Evolutionary conservation across 164 flowering plant species (phyloP).

Genomic region (Echeveria elegans): DNA sequence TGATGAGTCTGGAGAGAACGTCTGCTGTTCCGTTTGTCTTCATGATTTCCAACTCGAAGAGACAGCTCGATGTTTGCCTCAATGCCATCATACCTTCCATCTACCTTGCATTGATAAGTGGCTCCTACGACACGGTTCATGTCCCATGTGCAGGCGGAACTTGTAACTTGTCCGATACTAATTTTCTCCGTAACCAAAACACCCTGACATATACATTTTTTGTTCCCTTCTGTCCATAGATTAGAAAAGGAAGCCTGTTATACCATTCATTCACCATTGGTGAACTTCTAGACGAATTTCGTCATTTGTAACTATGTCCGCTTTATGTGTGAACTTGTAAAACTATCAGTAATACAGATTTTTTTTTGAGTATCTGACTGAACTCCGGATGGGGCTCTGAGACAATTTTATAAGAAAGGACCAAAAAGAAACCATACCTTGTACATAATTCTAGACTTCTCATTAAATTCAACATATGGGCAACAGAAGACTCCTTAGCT

Average conservation of each 20-base stretch:
- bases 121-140: not conserved
- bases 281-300: too few species aligned
- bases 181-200: not conserved
- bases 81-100: not conserved
- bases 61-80: not conserved
- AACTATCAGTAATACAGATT: too few species aligned
- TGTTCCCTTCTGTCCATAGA: not conserved
- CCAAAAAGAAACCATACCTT: too few species aligned
- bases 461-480: too few species aligned
- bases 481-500: too few species aligned
- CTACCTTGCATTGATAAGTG: not conserved
- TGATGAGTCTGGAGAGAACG: not conserved
- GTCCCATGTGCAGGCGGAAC: not conserved
- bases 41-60: not conserved
- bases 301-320: too few species aligned
- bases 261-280: too few species aligned
- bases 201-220: not conserved
- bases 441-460: too few species aligned
- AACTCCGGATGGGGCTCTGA: too few species aligned
- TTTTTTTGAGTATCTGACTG: too few species aligned
- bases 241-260: not conserved
- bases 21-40: not conserved
- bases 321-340: too few species aligned
- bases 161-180: not conserved
- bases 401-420: too few species aligned